These are phyloP conservation scores for Ogataea siamensis DNA, from an alignment of 805 yeast genomes.

Conservation along the genomic window DNA sequence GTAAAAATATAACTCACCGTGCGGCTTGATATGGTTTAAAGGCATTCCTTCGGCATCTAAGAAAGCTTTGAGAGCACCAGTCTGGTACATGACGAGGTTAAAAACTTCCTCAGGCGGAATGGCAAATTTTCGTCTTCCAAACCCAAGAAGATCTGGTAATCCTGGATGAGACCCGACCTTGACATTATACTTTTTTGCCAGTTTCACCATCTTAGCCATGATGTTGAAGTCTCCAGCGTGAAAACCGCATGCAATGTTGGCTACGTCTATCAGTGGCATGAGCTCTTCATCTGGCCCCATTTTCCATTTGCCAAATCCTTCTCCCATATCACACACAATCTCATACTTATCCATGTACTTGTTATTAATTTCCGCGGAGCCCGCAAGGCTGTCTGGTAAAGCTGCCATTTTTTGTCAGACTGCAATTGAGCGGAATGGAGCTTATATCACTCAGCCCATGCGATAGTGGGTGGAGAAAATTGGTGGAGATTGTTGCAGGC, in stretches of 20 bases:
- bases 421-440: no score
- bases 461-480: no score
- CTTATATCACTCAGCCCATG: no score
- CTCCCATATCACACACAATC: slow-evolving; percentile 24
- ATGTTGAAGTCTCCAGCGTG: slow-evolving; percentile 41
- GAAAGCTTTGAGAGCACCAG: slow-evolving; percentile 39
- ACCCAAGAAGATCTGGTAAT: slow-evolving; percentile 38
- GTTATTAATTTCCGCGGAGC: slow-evolving; percentile 21
- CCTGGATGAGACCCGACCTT: slow-evolving; percentile 42
- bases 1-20: slow-evolving; percentile 40
- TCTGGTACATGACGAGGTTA: slow-evolving; percentile 37
- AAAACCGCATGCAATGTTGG: slow-evolving; percentile 42
- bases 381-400: slow-evolving; percentile 10
- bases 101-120: slow-evolving; percentile 38
- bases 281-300: slow-evolving; percentile 41
- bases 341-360: slow-evolving; percentile 26
- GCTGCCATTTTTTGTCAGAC: no score
- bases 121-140: slow-evolving; percentile 39
- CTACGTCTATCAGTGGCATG: slow-evolving; percentile 39
- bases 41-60: slow-evolving; percentile 36
- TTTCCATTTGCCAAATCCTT: slow-evolving; percentile 38
- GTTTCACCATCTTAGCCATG: slow-evolving; percentile 35
- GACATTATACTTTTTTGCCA: slow-evolving; percentile 37
- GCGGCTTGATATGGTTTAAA: slow-evolving; percentile 37
- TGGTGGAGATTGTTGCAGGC: no score